Evolutionary conservation across 176 grass and related monocot genomes (phyloP).

Genomic region (Avena eriantha): DNA sequence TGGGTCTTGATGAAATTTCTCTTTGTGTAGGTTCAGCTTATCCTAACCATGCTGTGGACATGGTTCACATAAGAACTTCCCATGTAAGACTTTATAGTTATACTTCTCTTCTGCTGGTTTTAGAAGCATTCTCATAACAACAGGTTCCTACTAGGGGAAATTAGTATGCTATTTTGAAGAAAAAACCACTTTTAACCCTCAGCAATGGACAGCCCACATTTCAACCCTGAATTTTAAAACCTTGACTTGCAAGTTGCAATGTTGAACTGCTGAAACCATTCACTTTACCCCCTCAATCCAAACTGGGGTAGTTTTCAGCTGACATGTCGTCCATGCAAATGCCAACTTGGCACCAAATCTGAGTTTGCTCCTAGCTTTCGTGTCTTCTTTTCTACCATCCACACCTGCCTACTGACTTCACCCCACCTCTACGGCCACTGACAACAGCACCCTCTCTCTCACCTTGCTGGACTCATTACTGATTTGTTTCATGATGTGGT

Average conservation of each 20-base stretch:
- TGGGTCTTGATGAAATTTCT: constrained; percentile 40
- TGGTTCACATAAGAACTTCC: constrained; percentile 48
- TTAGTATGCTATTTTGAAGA: constrained; percentile 15
- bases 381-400: background rate
- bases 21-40: constrained; percentile 58
- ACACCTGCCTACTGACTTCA: background rate
- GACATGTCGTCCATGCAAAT: background rate
- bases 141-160: background rate
- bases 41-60: constrained; percentile 56
- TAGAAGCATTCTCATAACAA: background rate
- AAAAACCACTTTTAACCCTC: background rate
- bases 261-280: background rate
- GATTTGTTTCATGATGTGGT: background rate
- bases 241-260: background rate
- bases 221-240: background rate
- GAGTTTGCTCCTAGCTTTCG: background rate
- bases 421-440: background rate
- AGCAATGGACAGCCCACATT: background rate
- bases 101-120: background rate
- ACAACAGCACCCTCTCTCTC: background rate
- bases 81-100: constrained; percentile 55
- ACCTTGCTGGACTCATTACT: background rate
- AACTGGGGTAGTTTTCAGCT: constrained; percentile 2
- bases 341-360: background rate
- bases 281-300: background rate